A percentile compares a stretch with the other conserved stretches of the same genome.
phyloP scores from a whole-genome alignment of 2,329 filamentous ascomycete genomes.

The Sarocladium strictum region DNA sequence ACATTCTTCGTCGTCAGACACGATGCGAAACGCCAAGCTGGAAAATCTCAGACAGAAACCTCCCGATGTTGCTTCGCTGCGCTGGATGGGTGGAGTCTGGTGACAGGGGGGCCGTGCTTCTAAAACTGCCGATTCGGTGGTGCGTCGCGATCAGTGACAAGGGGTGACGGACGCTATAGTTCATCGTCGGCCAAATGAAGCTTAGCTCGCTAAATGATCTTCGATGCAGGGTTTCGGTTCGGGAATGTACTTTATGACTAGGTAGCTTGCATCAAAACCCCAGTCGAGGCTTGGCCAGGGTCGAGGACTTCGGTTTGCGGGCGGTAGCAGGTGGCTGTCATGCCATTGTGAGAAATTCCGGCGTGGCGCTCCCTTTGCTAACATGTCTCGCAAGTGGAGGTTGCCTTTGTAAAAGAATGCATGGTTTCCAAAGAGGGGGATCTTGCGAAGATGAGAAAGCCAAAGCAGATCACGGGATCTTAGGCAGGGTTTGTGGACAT shows the following conservation, averaged over 20 bases:
- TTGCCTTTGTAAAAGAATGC: neutral
- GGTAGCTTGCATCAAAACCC: neutral
- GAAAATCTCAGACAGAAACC: neutral
- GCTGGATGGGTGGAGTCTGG: neutral
- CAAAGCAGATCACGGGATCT: too few relatives aligned
- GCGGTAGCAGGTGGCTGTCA: neutral
- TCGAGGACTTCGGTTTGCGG: neutral
- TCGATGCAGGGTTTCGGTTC: slow-evolving; percentile 1
- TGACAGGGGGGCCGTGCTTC: neutral
- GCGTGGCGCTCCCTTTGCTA: neutral
- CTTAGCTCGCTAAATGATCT: neutral
- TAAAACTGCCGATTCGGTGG: slow-evolving; percentile 6
- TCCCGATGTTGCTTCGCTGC: neutral
- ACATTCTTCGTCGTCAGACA: slow-evolving; percentile 5
- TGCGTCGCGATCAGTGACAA: slow-evolving; percentile 6
- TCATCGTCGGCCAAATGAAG: neutral
- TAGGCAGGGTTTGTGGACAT: too few relatives aligned
- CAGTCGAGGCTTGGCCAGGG: neutral
- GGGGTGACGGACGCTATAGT: neutral
- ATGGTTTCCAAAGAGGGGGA: too few relatives aligned
- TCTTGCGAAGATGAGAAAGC: too few relatives aligned
- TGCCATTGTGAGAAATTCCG: neutral
- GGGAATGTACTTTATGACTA: neutral
- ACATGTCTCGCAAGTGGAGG: neutral
- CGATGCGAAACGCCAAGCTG: slow-evolving; percentile 5